A percentile compares a stretch with the other conserved stretches of the same genome.
Evolutionary conservation across 2,329 filamentous ascomycete species (phyloP).

Genomic region (Phialophora chinensis): DNA sequence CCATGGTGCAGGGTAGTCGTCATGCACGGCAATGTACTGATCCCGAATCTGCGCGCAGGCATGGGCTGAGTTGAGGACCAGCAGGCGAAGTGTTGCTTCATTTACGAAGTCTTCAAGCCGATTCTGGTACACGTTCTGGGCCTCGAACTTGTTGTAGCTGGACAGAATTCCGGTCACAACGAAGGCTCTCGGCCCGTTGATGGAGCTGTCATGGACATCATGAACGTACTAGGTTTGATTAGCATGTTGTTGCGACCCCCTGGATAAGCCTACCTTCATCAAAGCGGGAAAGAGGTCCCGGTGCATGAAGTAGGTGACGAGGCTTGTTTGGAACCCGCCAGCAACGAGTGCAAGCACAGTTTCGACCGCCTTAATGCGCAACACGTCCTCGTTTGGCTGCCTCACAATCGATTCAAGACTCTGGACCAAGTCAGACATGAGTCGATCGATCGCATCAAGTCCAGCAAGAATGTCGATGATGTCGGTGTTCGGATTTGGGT

Average conservation of each 20-base stretch:
- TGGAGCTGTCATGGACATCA: conserved; percentile 60
- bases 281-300: conserved; percentile 90
- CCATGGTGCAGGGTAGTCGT: conserved; percentile 91
- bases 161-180: conserved; percentile 83
- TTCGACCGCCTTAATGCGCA: conserved; percentile 79
- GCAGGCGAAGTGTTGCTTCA: conserved; percentile 80
- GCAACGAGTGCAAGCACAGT: conserved; percentile 83
- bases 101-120: conserved; percentile 96
- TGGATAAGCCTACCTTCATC: conserved; percentile 74
- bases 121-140: conserved; percentile 92
- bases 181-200: conserved; percentile 72
- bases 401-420: conserved; percentile 83
- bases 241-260: conserved; percentile 20
- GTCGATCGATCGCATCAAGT: conserved; percentile 81
- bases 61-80: conserved; percentile 75
- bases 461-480: conserved; percentile 89
- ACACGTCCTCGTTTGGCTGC: conserved; percentile 71
- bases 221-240: conserved; percentile 46
- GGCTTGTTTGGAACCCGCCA: conserved; percentile 92
- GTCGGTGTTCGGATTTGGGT: conserved; percentile 93
- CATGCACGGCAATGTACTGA: conserved; percentile 82
- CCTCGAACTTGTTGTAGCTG: conserved; percentile 99
- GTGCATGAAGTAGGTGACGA: conserved; percentile 94
- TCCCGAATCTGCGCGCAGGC: conserved; percentile 72
- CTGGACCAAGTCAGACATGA: conserved; percentile 87